Evolutionary conservation across 495 filamentous ascomycete species (phyloP), one percentile per base, ranked within the genome.

Genomic region (Aspergillus carlsbadensis): DNA sequence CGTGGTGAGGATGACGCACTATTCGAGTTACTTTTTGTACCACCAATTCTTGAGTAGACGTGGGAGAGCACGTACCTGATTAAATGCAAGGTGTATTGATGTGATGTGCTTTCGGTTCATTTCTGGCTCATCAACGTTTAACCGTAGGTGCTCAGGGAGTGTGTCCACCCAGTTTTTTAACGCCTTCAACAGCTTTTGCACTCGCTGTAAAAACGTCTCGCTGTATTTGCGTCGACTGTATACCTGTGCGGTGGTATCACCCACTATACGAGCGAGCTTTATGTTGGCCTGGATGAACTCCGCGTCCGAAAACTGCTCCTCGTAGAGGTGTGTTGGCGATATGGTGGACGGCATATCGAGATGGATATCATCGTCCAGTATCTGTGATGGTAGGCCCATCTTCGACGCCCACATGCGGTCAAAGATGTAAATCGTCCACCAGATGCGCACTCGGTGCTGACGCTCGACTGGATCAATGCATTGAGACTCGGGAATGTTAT

Each of bases 401-500:
- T 74, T 77, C 10, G 74, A 76, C 15, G 70, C 71, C 74, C 73
- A 77, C 71, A 76, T 75, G 29, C 74, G 70, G 49, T 78, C 74
- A 51, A 78, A 77, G 31, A 75, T 75, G 57, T 78, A 78, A 41
- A 77, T 73, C 18, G 74, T 76, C 74, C 74, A 77, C 74, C 74
- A 77, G 22, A 77, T 71, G 35, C 72, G 62, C 24, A 77, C 65
- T 8, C 75, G 74, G 42, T 78, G 75, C 49, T 78, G 71, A 14
- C 74, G 68, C 47, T 75, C 72, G 0, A 73, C 68, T 0, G 73
- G 69, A 43, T 76, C 74, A 29, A 76, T 76, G 20, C 73, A 64
- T 54, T 78, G 75, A n/a, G 71, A 70, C 52, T 77, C 73, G 20
- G 74, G 70, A 40, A 78, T 73, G 37, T 77, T 77, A 53, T 77